Evolutionary conservation across 2,329 filamentous ascomycete genomes (phyloP).

Genomic region (Colletotrichum liriopes): DNA sequence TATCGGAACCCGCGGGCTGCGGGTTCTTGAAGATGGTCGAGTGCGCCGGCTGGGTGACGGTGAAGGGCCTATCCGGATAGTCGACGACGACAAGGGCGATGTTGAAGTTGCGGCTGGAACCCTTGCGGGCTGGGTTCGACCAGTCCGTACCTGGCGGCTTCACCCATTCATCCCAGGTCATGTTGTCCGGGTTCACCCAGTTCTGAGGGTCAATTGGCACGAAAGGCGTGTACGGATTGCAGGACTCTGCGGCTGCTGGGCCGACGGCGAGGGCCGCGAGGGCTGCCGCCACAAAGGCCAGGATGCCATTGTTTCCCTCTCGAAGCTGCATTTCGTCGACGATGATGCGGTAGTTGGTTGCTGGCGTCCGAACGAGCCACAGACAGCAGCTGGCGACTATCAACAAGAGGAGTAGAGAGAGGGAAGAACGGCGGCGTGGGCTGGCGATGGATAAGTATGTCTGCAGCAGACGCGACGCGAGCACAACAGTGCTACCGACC

Average conservation of each 20-base stretch:
- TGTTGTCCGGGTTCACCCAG: conserved; percentile 68
- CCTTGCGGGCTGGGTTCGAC: conserved; percentile 60
- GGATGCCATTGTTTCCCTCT: conserved; percentile 21
- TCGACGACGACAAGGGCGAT: conserved; percentile 69
- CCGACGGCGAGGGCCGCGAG: conserved; percentile 26
- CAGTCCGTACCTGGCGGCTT: conserved; percentile 64
- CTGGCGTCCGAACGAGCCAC: not conserved
- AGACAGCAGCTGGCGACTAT: conserved; percentile 6
- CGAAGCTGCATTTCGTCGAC: conserved; percentile 24
- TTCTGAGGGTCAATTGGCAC: conserved; percentile 65
- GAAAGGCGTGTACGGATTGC: conserved; percentile 58
- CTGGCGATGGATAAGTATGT: conserved; percentile 26
- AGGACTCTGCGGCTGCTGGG: conserved; percentile 14
- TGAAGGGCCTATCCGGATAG: conserved; percentile 65
- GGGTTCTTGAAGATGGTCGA: conserved; percentile 68
- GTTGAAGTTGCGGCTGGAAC: conserved; percentile 67
- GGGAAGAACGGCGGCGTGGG: not conserved
- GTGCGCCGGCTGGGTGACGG: conserved; percentile 60
- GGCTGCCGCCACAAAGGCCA: conserved; percentile 31
- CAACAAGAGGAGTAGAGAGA: conserved; percentile 3
- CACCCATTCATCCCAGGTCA: conserved; percentile 67
- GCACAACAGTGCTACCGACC: conserved; percentile 19
- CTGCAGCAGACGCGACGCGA: not conserved
- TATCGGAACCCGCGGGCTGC: conserved; percentile 55
- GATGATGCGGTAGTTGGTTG: not conserved